A percentile compares a stretch with the other conserved stretches of the same genome.
phyloP scores from a whole-genome alignment of 306 rosid genomes.

The Abrus precatorius region DNA sequence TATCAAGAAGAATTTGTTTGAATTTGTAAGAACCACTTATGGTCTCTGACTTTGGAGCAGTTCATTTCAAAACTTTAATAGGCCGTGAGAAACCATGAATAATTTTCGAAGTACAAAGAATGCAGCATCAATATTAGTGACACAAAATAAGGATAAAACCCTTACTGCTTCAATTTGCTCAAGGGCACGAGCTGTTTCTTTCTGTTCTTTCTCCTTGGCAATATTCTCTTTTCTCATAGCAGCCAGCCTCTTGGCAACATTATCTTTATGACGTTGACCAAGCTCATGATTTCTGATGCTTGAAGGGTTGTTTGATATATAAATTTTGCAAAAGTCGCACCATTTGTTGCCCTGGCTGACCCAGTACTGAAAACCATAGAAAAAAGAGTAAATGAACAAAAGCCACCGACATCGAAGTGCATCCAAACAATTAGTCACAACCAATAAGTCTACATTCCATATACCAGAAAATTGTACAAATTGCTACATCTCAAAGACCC shows the following conservation, averaged over 20 bases:
- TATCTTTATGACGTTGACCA: constrained; percentile 90
- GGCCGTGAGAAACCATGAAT: neutral
- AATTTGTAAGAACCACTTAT: neutral
- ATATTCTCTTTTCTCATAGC: constrained; percentile 85
- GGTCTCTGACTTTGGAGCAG: constrained; percentile 13
- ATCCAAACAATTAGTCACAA: constrained; percentile 8
- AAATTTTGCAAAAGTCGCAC: constrained; percentile 97
- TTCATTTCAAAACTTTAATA: neutral
- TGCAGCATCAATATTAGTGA: neutral
- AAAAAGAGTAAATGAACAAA: constrained; percentile 1
- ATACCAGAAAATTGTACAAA: constrained; percentile 5
- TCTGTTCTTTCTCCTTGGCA: constrained; percentile 90
- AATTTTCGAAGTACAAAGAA: neutral
- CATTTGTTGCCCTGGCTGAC: constrained; percentile 99
- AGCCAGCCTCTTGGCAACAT: constrained; percentile 83
- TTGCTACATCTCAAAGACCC: constrained; percentile 2
- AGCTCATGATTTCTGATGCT: constrained; percentile 95
- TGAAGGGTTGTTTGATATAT: constrained; percentile 82
- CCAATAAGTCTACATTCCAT: constrained; percentile 9
- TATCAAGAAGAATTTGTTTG: neutral
- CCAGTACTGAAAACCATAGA: constrained; percentile 76
- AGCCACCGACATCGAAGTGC: neutral
- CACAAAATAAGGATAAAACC: constrained; percentile 8
- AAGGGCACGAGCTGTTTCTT: constrained; percentile 71
- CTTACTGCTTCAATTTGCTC: constrained; percentile 95